phyloP scores from a whole-genome alignment of 176 grass and related monocot genomes.

The Aegilops tauschii region DNA sequence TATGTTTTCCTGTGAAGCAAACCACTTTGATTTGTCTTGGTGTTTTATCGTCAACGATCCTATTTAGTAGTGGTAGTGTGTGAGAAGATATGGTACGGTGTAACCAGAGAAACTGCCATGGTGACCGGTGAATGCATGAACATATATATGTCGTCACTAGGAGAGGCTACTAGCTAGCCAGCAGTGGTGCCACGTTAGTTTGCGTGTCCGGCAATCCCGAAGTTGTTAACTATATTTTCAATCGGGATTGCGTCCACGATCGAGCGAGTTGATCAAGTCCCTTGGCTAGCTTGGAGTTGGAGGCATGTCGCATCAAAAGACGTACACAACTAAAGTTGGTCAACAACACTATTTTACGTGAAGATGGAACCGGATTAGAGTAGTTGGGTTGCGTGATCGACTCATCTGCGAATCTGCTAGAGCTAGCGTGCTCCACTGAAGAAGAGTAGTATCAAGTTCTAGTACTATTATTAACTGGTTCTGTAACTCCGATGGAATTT shows the following conservation, averaged over 20 bases:
- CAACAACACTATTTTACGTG: background rate
- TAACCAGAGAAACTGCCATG: background rate
- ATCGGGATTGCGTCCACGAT: constrained; percentile 25
- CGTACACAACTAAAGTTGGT: background rate
- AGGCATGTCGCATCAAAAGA: constrained; percentile 31
- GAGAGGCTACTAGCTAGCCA: background rate
- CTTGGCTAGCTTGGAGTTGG: background rate
- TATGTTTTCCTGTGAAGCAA: constrained; percentile 38
- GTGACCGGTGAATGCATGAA: background rate
- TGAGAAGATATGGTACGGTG: background rate
- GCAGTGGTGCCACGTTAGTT: background rate
- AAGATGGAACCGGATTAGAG: background rate
- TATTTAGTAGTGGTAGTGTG: background rate
- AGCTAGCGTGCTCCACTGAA: background rate
- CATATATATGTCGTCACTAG: background rate
- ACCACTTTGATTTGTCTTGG: background rate
- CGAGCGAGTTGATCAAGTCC: background rate
- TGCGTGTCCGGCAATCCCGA: background rate
- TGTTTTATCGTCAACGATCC: background rate
- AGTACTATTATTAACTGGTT: background rate
- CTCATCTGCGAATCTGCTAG: background rate
- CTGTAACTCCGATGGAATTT: background rate
- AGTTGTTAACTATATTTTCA: background rate
- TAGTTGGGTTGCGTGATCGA: background rate
- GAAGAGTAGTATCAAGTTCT: background rate